Evolutionary conservation across 148 eudicot genomes (phyloP).

Genomic region (Beta vulgaris): DNA sequence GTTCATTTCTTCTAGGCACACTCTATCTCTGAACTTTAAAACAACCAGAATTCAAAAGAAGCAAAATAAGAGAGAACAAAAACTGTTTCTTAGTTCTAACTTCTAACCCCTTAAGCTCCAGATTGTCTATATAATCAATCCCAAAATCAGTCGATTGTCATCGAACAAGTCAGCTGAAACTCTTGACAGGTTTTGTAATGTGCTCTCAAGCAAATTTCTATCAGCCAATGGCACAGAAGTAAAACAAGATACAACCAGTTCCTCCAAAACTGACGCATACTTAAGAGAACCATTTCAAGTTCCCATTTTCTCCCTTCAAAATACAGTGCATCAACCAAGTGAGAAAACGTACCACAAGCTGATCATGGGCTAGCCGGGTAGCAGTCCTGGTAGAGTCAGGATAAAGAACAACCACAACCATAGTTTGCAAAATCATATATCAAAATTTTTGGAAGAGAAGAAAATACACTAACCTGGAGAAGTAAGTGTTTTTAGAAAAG

Average conservation of each 20-base stretch:
- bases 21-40: too few species aligned
- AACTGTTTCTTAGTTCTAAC: too few species aligned
- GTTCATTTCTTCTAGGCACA: too few species aligned
- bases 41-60: too few species aligned
- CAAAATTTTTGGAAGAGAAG: too few species aligned
- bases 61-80: too few species aligned
- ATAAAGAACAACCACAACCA: too few species aligned
- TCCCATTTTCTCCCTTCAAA: neutral
- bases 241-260: slow-evolving; percentile 5
- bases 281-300: slow-evolving; percentile 7
- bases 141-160: neutral
- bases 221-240: neutral
- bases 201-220: neutral
- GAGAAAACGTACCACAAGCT: too few species aligned
- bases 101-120: too few species aligned
- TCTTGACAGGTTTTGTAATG: slow-evolving; percentile 12
- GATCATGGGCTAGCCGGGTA: too few species aligned
- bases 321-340: too few species aligned
- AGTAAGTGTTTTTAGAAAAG: neutral
- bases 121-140: neutral
- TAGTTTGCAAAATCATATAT: too few species aligned
- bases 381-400: neutral
- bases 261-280: slow-evolving; percentile 25
- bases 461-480: slow-evolving; percentile 6
- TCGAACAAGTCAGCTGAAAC: neutral